A percentile compares a stretch with the other conserved stretches of the same genome.
phyloP scores from a whole-genome alignment of 352 stramenopile species.

The Phytophthora cryptogea region DNA sequence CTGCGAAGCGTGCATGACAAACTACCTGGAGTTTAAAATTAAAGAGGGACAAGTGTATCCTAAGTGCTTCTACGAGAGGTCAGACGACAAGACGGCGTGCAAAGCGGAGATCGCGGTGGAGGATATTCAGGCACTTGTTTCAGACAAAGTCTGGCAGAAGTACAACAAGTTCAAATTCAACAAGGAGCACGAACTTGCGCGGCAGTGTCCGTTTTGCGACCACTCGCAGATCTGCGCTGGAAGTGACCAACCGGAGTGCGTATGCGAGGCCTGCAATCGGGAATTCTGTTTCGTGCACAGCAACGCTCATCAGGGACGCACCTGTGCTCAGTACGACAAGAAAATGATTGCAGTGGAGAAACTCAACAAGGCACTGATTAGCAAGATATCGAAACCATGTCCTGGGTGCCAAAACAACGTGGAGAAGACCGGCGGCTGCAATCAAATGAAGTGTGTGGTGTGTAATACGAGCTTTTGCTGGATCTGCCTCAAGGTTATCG shows the following conservation, averaged over 20 bases:
- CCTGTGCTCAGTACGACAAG: constrained; percentile 81
- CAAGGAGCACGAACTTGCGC: constrained; percentile 63
- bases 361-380: constrained; percentile 79
- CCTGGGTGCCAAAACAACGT: constrained; percentile 88
- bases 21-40: constrained; percentile 79
- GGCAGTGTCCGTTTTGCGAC: constrained; percentile 64
- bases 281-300: constrained; percentile 91
- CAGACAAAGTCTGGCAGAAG: constrained; percentile 62
- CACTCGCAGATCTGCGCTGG: constrained; percentile 59
- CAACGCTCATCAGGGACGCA: constrained; percentile 71
- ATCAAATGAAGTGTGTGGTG: constrained; percentile 90
- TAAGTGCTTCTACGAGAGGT: constrained; percentile 66
- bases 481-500: constrained; percentile 84
- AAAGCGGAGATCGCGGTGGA: constrained; percentile 40
- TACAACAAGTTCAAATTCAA: constrained; percentile 89
- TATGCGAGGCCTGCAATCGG: constrained; percentile 44
- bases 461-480: constrained; percentile 90
- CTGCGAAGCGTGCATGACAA: constrained; percentile 60
- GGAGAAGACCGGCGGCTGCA: constrained; percentile 91
- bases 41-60: constrained; percentile 70
- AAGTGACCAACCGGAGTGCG: constrained; percentile 46
- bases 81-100: constrained; percentile 41
- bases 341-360: constrained; percentile 82
- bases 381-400: constrained; percentile 84
- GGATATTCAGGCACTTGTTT: constrained; percentile 59